Base-by-base conservation (phyloP, 1,139 yeast genomes). In the Yamadazyma dendronema region DNA sequence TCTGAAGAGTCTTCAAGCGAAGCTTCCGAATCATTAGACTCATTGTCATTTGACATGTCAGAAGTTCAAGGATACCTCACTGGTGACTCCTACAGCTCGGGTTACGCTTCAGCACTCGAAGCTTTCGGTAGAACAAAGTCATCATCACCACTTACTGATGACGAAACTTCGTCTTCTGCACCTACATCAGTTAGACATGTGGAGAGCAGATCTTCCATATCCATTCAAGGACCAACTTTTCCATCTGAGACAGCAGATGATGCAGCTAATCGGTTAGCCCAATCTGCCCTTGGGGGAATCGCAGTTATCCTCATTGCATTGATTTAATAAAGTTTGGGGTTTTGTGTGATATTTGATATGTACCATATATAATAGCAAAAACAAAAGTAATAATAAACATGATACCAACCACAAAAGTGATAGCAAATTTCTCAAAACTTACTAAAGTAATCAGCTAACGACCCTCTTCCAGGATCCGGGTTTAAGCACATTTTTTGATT, bases 61-160 rank as follows among this genome's bases (percentile, higher is more conserved):
- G 28, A 28, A 4, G 4, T 33, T 4, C 33, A 30, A 16, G 16
- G 33, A n/a, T 12, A 17, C 10, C 14, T 33, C 8, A 25, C 21
- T 11, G 28, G 31, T 10, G 25, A 16, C 21, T n/a, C 16, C 12
- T n/a, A 14, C 17, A 28, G 32, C 11, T n/a, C 16, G 9, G 40
- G 31, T 12, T 28, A 34, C 17, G 34, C 37, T 8, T 40, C 43
- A 14, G 43, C 43, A 3, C 30, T 40, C 4, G 32, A 36, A 17
- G 40, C 40, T 3, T 40, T 32, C 26, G 43, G 43, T 2, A 31
- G 24, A 25, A 40, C 43, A 3, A 37, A 35, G 24, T 35, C 37
- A 4, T 36, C 41, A 10, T 35, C 39, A 10, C 28, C 39, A 16
- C 36, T 35, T 12, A 31, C 37, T 7, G 36, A 28, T 9, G 26